phyloP scores from a whole-genome alignment of 495 filamentous ascomycete species.

The Hypoxylon trugodes region DNA sequence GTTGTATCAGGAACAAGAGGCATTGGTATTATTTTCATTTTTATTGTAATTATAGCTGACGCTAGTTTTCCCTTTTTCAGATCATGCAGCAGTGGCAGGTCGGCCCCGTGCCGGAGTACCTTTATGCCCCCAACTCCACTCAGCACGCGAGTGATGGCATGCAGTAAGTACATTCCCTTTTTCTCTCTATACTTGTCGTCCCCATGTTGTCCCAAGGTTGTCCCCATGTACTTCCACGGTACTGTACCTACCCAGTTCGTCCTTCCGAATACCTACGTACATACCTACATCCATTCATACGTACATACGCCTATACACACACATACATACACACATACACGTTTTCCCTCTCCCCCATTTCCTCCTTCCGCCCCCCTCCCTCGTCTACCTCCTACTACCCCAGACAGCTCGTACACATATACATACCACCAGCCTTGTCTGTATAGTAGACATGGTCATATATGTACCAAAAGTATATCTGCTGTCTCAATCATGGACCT shows the following conservation, averaged over 20 bases:
- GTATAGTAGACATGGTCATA: conserved; percentile 36
- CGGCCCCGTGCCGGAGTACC: conserved; percentile 56
- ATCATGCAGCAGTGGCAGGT: conserved; percentile 64
- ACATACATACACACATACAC: too few species aligned
- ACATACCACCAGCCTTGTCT: conserved; percentile 30
- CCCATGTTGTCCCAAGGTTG: conserved; percentile 5
- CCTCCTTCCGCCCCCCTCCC: conserved; percentile 15
- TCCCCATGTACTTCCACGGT: conserved; percentile 35
- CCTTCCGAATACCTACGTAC: conserved; percentile 43
- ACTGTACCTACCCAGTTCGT: conserved; percentile 37
- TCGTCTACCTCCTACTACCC: conserved; percentile 29
- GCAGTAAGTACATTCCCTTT: conserved; percentile 59
- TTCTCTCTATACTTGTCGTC: conserved; percentile 38
- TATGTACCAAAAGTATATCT: conserved; percentile 41
- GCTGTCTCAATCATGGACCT: conserved; percentile 32
- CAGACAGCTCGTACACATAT: conserved; percentile 41
- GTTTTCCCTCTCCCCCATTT: conserved; percentile 31
- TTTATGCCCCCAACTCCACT: conserved; percentile 56
- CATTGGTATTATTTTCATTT: conserved; percentile 30
- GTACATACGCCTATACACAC: too few species aligned
- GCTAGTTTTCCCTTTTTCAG: conserved; percentile 47
- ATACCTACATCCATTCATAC: too few species aligned
- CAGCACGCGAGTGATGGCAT: conserved; percentile 55
- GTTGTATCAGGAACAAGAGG: conserved; percentile 38
- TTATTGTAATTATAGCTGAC: conserved; percentile 40